Percentiles rank a stretch among this genome's conserved stretches.
Evolutionary conservation across 2,329 filamentous ascomycete species (phyloP).

Genomic region (Cadophora sp.): DNA sequence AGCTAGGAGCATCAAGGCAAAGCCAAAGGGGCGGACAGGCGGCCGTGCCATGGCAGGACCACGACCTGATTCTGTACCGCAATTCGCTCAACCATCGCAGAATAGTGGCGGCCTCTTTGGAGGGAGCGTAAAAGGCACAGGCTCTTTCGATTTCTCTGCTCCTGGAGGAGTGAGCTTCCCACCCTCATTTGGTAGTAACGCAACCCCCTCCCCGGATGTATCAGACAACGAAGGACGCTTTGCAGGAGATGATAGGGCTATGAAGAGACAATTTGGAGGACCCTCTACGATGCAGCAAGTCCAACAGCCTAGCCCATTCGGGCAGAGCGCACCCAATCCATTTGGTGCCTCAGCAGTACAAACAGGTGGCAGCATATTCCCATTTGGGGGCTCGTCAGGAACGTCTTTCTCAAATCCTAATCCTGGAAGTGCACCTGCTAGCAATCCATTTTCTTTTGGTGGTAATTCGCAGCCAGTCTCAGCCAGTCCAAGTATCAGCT

Average conservation of each 20-base stretch:
- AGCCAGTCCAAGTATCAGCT: constrained; percentile 25
- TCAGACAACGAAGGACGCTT: constrained; percentile 26
- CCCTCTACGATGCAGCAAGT: constrained; percentile 15
- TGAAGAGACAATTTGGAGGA: constrained; percentile 37
- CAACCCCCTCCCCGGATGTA: constrained; percentile 20
- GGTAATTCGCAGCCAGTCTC: constrained; percentile 21
- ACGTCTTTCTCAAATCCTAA: constrained; percentile 22
- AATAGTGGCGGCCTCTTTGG: constrained; percentile 41
- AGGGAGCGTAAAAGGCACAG: constrained; percentile 37
- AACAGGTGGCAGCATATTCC: constrained; percentile 20
- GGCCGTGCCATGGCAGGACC: constrained; percentile 8
- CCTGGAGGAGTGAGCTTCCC: constrained; percentile 29
- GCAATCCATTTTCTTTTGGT: constrained; percentile 32
- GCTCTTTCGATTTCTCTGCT: constrained; percentile 41
- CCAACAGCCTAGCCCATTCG: constrained; percentile 6
- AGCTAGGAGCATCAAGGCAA: constrained; percentile 41
- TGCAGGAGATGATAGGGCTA: constrained; percentile 32
- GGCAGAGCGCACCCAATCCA: constrained; percentile 9
- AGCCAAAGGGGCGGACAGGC: constrained; percentile 27
- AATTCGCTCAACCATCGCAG: constrained; percentile 32
- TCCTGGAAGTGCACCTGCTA: constrained; percentile 19
- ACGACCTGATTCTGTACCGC: constrained; percentile 23
- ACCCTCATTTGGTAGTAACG: constrained; percentile 27
- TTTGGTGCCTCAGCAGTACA: constrained; percentile 28
- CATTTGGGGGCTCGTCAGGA: constrained; percentile 24